Base-by-base conservation (phyloP, 306 rosid species). In the Lathyrus tuberosus region DNA sequence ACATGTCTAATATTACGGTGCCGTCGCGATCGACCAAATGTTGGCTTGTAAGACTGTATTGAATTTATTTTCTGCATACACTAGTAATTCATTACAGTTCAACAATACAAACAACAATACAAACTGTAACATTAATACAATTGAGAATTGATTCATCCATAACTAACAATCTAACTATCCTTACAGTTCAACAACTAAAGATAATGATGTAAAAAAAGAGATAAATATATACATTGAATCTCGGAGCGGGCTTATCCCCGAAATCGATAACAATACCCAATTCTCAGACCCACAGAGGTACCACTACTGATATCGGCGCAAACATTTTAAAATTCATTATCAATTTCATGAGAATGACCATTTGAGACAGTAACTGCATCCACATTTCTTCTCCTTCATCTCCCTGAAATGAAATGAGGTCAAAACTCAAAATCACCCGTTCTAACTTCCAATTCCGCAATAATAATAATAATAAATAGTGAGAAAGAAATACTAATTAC, bases 241-340 rank as follows among this genome's bases (percentile, higher is more conserved):
- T 77, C 40, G 85, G 82, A 73, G 76, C 30, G 11, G 85, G 85
- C 20, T 67, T 77, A 46, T 81, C 85, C 24, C 85, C 85, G 79
- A 71, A 73, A 81, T 72, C 56, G 85, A 76, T 65, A 81, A 40
- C 38, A 76, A 75, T 75, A 72, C 85, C 98, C 98, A 92, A 35
- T 82, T 88, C 65, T 88, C 96, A 1, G 89, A 88, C 84, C 76
- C 82, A 7, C 83, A n/a, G 79, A 54, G 11, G 84, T 43, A 76
- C 86, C 75, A 62, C 65, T 67, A 83, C 81, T 70, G 26, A 70
- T 76, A 83, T 86, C 91, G 8, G 90, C 83, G 63, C 63, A 69
- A 67, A 81, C 80, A 28, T 31, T 84, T 56, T 89, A 86, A 20
- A 30, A 81, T 59, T 89, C 88, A 69, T 83, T 84, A 17, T 49